Conservation (phyloP, 352 stramenopile species). For the Phytophthora crassamura region DNA sequence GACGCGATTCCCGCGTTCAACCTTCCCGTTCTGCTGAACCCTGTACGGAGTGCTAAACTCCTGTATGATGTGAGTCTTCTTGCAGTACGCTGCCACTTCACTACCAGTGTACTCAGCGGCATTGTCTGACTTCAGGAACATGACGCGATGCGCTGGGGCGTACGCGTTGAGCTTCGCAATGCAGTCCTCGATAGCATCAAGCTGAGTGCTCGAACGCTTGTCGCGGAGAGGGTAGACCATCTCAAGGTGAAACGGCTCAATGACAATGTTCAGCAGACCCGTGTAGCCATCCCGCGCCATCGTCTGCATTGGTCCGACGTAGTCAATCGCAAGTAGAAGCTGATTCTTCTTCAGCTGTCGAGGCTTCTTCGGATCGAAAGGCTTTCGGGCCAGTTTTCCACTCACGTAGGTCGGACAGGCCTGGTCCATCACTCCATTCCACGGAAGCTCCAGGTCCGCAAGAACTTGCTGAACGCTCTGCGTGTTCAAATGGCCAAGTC, state of each 20-base stretch:
- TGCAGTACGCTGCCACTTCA: conserved; percentile 6
- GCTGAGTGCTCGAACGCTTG: not conserved
- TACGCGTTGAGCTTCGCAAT: conserved; percentile 8
- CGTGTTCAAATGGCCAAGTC: conserved; percentile 9
- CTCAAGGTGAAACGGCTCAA: conserved; percentile 7
- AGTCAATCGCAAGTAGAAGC: conserved; percentile 14
- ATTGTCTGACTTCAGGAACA: conserved; percentile 4
- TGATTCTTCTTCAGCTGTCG: conserved; percentile 15
- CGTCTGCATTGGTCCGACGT: conserved; percentile 12
- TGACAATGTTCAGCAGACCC: conserved; percentile 3
- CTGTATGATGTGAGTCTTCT: conserved; percentile 12
- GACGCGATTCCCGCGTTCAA: conserved; percentile 12
- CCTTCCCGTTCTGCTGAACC: conserved; percentile 12
- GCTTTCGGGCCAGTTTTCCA: conserved; percentile 5
- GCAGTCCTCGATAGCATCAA: conserved; percentile 5
- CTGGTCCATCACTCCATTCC: not conserved
- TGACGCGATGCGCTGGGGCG: not conserved
- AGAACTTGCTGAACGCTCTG: conserved; percentile 11
- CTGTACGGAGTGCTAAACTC: not conserved
- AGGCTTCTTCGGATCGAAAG: not conserved
- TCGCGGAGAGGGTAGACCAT: conserved; percentile 10
- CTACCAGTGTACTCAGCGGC: not conserved
- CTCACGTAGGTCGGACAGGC: conserved; percentile 9
- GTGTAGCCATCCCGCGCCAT: conserved; percentile 2
- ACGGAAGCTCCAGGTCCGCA: not conserved